Evolutionary conservation across 2,329 filamentous ascomycete genomes (phyloP).

Genomic region (Trichophyton equinum): DNA sequence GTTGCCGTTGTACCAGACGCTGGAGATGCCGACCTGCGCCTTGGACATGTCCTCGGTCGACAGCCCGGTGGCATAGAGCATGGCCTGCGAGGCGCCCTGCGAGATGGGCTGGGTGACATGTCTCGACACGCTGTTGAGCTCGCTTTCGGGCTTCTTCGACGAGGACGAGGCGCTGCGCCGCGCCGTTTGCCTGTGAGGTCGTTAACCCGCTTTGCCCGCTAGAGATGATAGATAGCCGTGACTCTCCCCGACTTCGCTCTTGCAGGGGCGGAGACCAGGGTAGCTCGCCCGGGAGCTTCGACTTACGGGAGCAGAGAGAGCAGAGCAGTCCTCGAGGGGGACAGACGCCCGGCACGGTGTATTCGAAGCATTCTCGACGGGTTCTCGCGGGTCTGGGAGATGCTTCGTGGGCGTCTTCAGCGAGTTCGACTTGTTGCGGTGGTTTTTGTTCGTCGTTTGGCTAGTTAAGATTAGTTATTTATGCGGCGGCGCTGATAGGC

Average conservation of each 20-base stretch:
- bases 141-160: conserved; percentile 9
- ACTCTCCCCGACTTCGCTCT: not conserved
- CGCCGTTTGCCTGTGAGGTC: not conserved
- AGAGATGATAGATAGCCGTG: not conserved
- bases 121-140: conserved; percentile 71
- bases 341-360: conserved; percentile 7
- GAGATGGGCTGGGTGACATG: conserved; percentile 93
- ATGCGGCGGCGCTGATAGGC: no score
- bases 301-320: conserved; percentile 9
- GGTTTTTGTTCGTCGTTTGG: no score
- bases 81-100: conserved; percentile 95
- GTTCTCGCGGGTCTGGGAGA: not conserved
- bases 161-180: conserved; percentile 9
- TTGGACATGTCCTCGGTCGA: conserved; percentile 82
- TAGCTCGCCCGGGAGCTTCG: not conserved
- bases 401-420: no score
- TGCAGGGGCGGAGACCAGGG: not conserved
- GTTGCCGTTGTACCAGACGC: conserved; percentile 96
- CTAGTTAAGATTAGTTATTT: no score
- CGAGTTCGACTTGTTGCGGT: no score
- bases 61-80: conserved; percentile 93
- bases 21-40: conserved; percentile 93
- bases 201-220: no score
- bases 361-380: conserved; percentile 12
- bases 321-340: conserved; percentile 8